Evolutionary conservation across 2,329 filamentous ascomycete species (phyloP), one percentile per base, ranked within the genome.

Genomic region (Bipolaris oryzae): DNA sequence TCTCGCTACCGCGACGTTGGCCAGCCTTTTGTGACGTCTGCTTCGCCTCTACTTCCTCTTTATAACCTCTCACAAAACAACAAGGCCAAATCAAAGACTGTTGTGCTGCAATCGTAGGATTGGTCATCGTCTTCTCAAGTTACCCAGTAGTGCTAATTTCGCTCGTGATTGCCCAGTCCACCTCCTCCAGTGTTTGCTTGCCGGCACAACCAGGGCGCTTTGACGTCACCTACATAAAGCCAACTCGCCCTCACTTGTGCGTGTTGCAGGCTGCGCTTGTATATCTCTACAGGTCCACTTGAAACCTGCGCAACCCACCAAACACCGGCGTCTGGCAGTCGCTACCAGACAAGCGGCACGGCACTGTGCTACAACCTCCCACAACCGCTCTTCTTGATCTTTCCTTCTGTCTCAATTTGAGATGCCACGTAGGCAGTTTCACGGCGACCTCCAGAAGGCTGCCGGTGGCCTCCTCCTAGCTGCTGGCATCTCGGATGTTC

Each of bases 361-460:
- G 28, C 28, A 31, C 28, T 31, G 28, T 31, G 11, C 21, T 6
- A 42, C 13, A 20, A 11, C 16, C 3, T 28, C 11, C 20, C 43
- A 46, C 18, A 4, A 15, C 15, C 13, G 33, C 31, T 5, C 2
- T 21, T 3, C 7, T 23, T 48, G 15, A 10, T 25, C 10, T 34
- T 15, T 31, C 28, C 7, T 28, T 31, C 28, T 31, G 7, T 13
- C 3, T 31, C 10, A 31, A 31, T 13, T 3, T 35, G 74, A 13
- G 53, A 92, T 92, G 90, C 83, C 87, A 61, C 82, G 87, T 56
- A 84, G 83, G 67, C 82, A 84, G 34, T 93, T 90, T 73, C 80
- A 86, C 45, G 77, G 80, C 48, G 89, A 93, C 70, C 77, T 81
- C 68, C 78, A 72, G 25, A 75, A 77, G 41, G 80, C 76, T 7